phyloP scores from a whole-genome alignment of 2,329 filamentous ascomycete species.

The Alternaria triticina region DNA sequence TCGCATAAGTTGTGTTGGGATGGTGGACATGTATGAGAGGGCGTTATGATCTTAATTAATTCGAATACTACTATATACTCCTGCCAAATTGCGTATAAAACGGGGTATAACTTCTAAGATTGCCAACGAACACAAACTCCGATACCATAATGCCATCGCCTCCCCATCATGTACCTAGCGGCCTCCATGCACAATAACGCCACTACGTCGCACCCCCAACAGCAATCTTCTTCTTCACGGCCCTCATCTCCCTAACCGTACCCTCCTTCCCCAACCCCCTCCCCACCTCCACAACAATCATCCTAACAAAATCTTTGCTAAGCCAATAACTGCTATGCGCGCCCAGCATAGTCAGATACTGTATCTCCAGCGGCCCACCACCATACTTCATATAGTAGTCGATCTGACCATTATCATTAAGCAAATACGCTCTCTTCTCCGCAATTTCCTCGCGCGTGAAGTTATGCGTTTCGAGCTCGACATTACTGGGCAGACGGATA shows the following conservation, averaged over 20 bases:
- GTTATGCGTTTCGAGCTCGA: conserved; percentile 96
- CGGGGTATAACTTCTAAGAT: not conserved
- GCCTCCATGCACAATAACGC: too few species aligned
- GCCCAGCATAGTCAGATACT: conserved; percentile 96
- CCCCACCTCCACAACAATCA: conserved; percentile 88
- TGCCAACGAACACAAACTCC: not conserved
- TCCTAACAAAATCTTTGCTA: conserved; percentile 83
- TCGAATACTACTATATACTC: not conserved
- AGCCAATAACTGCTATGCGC: conserved; percentile 96
- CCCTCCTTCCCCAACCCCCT: conserved; percentile 71
- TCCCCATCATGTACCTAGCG: not conserved
- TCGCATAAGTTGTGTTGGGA: too few species aligned
- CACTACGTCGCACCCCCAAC: conserved; percentile 2
- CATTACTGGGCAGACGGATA: conserved; percentile 54
- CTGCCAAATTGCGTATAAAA: not conserved
- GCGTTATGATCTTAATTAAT: not conserved
- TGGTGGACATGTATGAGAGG: too few species aligned
- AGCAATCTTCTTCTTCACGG: conserved; percentile 57
- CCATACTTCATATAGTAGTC: conserved; percentile 87
- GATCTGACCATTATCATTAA: conserved; percentile 97
- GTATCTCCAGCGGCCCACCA: conserved; percentile 86
- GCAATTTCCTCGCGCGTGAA: conserved; percentile 92
- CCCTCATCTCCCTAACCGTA: conserved; percentile 60
- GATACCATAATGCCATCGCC: not conserved
- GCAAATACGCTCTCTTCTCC: conserved; percentile 81